Evolutionary conservation across 805 yeast genomes (phyloP).

Genomic region (Starmerella scarabaei): DNA sequence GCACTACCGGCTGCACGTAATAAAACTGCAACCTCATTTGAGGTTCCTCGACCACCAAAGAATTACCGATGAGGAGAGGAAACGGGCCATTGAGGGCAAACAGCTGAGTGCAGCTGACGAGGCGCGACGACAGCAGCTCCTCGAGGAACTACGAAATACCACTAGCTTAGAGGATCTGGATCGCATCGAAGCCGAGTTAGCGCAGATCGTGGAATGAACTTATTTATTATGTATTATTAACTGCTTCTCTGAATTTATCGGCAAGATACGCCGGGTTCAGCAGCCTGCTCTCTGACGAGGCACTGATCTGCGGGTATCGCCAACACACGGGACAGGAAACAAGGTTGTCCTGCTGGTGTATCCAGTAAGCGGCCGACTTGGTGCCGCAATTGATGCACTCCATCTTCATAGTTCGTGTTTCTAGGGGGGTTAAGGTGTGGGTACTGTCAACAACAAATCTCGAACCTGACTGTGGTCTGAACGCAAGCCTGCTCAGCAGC

Average conservation of each 20-base stretch:
- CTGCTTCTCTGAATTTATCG: not conserved
- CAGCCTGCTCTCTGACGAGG: not conserved
- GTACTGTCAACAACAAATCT: not conserved
- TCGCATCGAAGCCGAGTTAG: slow-evolving; percentile 45
- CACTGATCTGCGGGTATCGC: slow-evolving; percentile 2
- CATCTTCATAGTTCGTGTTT: not conserved
- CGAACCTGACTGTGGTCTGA: not conserved
- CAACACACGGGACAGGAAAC: not conserved
- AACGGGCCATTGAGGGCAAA: slow-evolving; percentile 31
- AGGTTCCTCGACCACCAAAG: slow-evolving; percentile 54
- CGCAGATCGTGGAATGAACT: slow-evolving; percentile 16
- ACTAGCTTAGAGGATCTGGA: slow-evolving; percentile 63
- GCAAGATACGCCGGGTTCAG: not conserved
- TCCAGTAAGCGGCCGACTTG: not conserved
- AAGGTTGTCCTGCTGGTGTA: not conserved
- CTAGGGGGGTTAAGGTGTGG: not conserved
- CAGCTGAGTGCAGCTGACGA: slow-evolving; percentile 46
- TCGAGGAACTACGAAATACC: slow-evolving; percentile 46
- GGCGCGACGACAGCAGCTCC: slow-evolving; percentile 28
- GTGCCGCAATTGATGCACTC: not conserved
- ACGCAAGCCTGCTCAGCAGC: not conserved
- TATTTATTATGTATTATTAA: not conserved
- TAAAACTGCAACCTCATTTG: slow-evolving; percentile 52
- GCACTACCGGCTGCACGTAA: slow-evolving; percentile 46
- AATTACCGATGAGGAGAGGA: slow-evolving; percentile 44